phyloP scores from a whole-genome alignment of 768 basidiomycete species.

The Suillus clintonianus region DNA sequence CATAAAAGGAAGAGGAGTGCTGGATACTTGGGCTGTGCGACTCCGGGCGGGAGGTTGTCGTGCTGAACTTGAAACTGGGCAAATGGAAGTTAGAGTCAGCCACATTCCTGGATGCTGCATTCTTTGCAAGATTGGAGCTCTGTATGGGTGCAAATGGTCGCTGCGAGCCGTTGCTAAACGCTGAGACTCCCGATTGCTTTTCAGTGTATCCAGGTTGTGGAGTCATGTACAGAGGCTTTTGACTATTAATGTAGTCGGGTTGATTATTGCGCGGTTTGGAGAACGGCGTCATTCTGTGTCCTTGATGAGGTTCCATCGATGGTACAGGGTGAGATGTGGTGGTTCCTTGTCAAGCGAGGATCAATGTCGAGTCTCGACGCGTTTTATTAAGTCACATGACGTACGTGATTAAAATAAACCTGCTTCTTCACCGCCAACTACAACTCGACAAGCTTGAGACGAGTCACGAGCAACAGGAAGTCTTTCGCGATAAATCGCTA shows the following conservation, averaged over 20 bases:
- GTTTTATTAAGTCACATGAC: constrained; percentile 15
- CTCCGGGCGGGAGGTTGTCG: constrained; percentile 13
- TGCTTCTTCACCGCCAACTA: too few relatives aligned
- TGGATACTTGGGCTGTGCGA: constrained; percentile 9
- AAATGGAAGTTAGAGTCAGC: constrained; percentile 11
- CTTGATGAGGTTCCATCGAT: constrained; percentile 5
- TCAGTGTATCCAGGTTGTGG: neutral
- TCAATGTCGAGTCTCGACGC: constrained; percentile 6
- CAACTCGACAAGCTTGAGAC: too few relatives aligned
- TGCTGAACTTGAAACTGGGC: constrained; percentile 6
- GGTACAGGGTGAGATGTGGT: neutral
- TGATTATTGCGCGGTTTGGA: neutral
- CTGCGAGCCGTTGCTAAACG: constrained; percentile 11
- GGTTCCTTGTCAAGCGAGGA: neutral
- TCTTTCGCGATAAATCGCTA: too few relatives aligned
- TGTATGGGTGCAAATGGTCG: constrained; percentile 8
- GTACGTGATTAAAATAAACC: neutral
- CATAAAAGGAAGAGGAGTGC: constrained; percentile 2
- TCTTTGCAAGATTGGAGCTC: constrained; percentile 13
- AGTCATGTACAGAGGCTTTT: neutral
- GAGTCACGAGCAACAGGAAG: too few relatives aligned
- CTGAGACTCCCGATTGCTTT: neutral
- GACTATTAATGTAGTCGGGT: neutral
- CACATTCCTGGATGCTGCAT: constrained; percentile 1
- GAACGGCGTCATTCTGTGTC: neutral